Evolutionary conservation across 495 filamentous ascomycete genomes (phyloP), one percentile per base, ranked within the genome.

Genomic region (Coniosporium apollinis): DNA sequence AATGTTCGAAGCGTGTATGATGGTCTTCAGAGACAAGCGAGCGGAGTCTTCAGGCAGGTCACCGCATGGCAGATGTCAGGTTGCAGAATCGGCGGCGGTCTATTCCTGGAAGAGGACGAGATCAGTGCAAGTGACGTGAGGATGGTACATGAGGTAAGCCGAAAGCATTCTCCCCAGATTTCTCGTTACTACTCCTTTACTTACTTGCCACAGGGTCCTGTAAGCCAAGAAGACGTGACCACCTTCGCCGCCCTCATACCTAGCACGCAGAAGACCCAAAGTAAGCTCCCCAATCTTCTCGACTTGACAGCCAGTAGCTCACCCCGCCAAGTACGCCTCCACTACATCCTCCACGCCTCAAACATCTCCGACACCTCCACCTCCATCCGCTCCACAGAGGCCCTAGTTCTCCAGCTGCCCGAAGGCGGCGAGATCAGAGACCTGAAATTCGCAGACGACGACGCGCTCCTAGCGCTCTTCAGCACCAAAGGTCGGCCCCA

Each of bases 391-490:
- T 22, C 30, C 5, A 33, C 6, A n/a, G n/a, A n/a, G n/a, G n/a
- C 10, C 20, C 10, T 15, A 4, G 26, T 9, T 13, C 3, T 33
- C 5, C 13, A 17, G 13, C 15, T 2, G n/a, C n/a, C n/a, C n/a
- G n/a, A n/a, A n/a, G n/a, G n/a, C 11, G 24, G 28, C 4, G 34
- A 33, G 22, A 24, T 49, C 17, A 22, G 34, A 3, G 43, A 54
- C 26, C 20, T 45, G 1, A 47, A 49, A 21, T 54, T 54, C 36
- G 38, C 36, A 5, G 48, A 54, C 35, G 51, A 54, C 31, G 37
- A 24, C 6, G 16, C 15, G 9, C 22, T 48, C 8, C 34, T 54
- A 17, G 21, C 30, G 15, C 24, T 54, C 18, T 26, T 50, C 13
- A 4, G 22, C 16, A 16, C 16, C 4, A 9, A 16, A 17, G 34